These are phyloP conservation scores for Sporobolomyces pararoseus DNA, from an alignment of 768 basidiomycete species.

Conservation along the genomic window DNA sequence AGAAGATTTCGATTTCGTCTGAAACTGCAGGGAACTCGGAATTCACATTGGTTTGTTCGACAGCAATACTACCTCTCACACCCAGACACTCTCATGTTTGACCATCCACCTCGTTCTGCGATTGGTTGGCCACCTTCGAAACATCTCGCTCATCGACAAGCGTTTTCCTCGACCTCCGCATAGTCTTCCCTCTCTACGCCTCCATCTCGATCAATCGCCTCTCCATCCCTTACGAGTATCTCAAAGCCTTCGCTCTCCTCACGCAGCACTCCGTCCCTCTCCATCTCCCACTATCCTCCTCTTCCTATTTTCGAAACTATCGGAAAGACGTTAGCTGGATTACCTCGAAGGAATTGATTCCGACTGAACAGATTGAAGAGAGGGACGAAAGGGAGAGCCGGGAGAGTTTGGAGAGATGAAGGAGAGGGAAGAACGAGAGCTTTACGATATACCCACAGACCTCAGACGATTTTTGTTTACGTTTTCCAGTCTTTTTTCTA, in stretches of 20 bases:
- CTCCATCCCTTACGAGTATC: not conserved
- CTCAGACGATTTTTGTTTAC: no score
- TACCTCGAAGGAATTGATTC: not conserved
- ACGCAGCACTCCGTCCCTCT: no score
- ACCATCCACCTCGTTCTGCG: slow-evolving; percentile 26
- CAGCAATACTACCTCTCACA: slow-evolving; percentile 19
- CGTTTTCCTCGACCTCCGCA: not conserved
- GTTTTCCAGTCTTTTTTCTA: no score
- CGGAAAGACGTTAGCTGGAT: not conserved
- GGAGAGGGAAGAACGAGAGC: no score
- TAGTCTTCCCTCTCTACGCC: not conserved
- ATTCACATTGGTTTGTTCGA: no score
- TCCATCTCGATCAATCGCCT: not conserved
- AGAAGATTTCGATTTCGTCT: not conserved
- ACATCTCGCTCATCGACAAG: slow-evolving; percentile 14
- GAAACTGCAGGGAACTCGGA: not conserved
- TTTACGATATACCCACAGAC: no score
- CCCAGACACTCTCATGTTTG: slow-evolving; percentile 26
- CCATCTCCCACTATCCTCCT: not conserved
- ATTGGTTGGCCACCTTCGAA: slow-evolving; percentile 4
- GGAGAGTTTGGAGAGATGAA: no score
- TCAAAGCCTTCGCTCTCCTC: not conserved
- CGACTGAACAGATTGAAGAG: no score
- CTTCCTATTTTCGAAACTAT: not conserved
- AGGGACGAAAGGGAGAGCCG: no score